Conservation (phyloP, 108 stramenopile species). For the Skeletonema menzelii region DNA sequence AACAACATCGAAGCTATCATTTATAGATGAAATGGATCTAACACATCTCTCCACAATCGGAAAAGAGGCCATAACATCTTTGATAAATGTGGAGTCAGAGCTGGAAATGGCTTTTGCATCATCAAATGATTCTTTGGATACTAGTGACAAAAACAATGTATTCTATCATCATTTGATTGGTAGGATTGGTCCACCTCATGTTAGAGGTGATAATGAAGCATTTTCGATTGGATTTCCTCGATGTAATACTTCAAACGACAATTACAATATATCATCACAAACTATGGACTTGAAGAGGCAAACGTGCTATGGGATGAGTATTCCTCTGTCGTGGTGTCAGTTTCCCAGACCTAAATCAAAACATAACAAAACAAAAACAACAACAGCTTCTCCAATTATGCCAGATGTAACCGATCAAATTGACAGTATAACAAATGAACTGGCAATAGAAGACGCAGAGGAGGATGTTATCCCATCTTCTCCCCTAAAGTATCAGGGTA, state of each 20-base stretch:
- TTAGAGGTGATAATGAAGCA: not conserved
- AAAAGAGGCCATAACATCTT: not conserved
- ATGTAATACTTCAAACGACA: not conserved
- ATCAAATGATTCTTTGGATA: not conserved
- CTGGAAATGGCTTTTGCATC: not conserved
- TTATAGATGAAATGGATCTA: not conserved
- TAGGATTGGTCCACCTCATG: conserved; percentile 18
- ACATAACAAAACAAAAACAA: not conserved
- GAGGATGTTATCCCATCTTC: not conserved
- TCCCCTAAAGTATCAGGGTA: conserved; percentile 13
- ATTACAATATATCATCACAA: not conserved
- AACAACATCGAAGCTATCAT: not conserved
- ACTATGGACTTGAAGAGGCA: not conserved
- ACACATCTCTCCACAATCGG: not conserved
- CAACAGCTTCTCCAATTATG: not conserved
- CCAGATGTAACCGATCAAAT: not conserved
- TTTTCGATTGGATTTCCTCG: conserved; percentile 15
- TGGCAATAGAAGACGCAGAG: too few relatives aligned
- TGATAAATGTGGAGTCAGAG: not conserved
- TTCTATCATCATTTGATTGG: conserved; percentile 15
- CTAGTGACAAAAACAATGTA: not conserved
- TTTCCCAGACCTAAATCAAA: conserved; percentile 5
- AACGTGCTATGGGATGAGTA: conserved; percentile 15
- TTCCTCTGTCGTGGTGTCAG: conserved; percentile 22
- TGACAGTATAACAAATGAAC: not conserved